Evolutionary conservation across 2,329 filamentous ascomycete species (phyloP), one percentile per base, ranked within the genome.

Genomic region (Cylindrodendrum hubeiense): DNA sequence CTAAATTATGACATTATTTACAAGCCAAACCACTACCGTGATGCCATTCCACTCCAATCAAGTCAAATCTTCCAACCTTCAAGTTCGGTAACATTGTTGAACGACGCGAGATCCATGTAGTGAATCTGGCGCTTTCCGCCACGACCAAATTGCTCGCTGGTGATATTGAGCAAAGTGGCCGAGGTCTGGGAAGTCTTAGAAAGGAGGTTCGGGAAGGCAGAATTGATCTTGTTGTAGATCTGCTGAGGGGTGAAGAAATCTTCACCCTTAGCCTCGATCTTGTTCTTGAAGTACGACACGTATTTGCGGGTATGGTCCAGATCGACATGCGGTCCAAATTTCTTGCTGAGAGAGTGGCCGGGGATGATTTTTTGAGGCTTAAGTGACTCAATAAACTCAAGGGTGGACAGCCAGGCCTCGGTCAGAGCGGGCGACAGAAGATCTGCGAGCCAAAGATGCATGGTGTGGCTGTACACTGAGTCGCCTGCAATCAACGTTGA

Each of bases 381-480:
- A 12, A 67, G 21, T 13, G 33, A 43, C 13, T 39, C 17, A 22
- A 58, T 49, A n/a, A 51, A 52, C 12, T 63, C 59, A 19, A 66
- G 54, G 13, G 59, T 66, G 10, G 58, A 61, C 7, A 66, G 21
- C 66, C 66, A 68, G 4, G 63, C 33, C 21, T 54, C 41, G 2
- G 59, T 63, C 17, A 68, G 37, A 13, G 54, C 39, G 4, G 55
- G 37, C 1, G 66, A 34, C 5, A 63, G 24, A 19, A 68, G 59
- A 28, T 68, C 66, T 1, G 66, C 63, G 9, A 68, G 55, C 63
- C 63, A 68, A 8, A 63, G 34, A 19, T 68, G 63, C 49, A 63
- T 54, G 4, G 51, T 54, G 8, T 57, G 53, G 12, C 66, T 59
- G 22, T 68, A 68, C 7, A 66, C 59, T 13, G 56, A 21, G 39